Base-by-base conservation (phyloP, 768 basidiomycete species). In the Tricholoma hemisulphureum region DNA sequence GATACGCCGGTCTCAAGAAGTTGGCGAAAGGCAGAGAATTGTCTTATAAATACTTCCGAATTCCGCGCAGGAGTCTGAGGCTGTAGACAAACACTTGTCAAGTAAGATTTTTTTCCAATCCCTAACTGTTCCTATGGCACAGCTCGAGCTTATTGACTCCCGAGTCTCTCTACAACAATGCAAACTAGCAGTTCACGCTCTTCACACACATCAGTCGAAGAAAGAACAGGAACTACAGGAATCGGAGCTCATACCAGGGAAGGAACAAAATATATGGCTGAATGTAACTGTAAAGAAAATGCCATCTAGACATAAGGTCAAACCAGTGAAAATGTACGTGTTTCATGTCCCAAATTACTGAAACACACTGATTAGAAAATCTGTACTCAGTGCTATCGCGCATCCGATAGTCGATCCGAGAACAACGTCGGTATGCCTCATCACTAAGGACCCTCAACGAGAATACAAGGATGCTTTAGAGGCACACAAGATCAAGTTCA, bases 371-470 rank as follows among this genome's bases (percentile, higher is more conserved):
- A 56, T 56, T 58, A 11, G 28, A 50, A 53, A 41, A 5, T 64
- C 87, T 21, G 26, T 34, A 24, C 20, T n/a, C 18, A 68, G 93
- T 57, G 87, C 89, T 5, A 80, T 99, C 45, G 84, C 83, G 35
- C 82, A 97, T 68, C 90, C 90, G 29, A 73, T 93, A 59, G 84
- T 92, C 67, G 95, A 92, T 78, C 96, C 89, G 11, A 85, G 90
- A 51, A 85, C 82, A 13, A 85, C 85, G 6, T 73, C 89, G 9
- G 80, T 99, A 51, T 98, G 95, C 72, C 79, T 99, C 51, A 89
- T 99, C 72, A 90, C 90, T 51, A 98, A 98, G 75, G 93, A 96
- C 70, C 96, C 96, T 1, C 96, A 98, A 65, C 80, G 96, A 45
- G 82, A 93, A 69, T 99, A 98, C 81, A 99, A 99, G 72, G 93